phyloP scores from a whole-genome alignment of 768 basidiomycete species.

The Leucocoprinus sp. region DNA sequence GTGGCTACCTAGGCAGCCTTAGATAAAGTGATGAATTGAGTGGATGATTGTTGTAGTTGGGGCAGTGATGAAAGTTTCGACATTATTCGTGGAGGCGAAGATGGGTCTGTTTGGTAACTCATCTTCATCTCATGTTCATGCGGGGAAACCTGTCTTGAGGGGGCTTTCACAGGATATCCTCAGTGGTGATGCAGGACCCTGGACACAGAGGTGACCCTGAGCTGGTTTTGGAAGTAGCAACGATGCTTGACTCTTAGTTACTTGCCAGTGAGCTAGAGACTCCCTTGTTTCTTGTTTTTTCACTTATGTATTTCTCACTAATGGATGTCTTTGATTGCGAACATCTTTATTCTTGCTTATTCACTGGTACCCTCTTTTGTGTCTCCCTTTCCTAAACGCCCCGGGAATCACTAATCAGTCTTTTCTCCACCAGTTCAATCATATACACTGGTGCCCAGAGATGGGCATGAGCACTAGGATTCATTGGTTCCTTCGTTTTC shows the following conservation, averaged over 20 bases:
- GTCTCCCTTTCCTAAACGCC: constrained; percentile 35
- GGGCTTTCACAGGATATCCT: not conserved
- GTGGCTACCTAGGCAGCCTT: not conserved
- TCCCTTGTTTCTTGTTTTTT: not conserved
- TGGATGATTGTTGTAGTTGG: not conserved
- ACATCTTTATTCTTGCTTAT: constrained; percentile 6
- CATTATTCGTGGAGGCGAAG: not conserved
- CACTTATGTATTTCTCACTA: not conserved
- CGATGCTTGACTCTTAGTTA: not conserved
- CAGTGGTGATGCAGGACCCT: not conserved
- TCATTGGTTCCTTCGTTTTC: constrained; percentile 30
- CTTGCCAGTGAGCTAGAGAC: not conserved
- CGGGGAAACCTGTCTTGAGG: not conserved
- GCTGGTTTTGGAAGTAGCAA: not conserved
- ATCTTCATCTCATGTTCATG: not conserved
- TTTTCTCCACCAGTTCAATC: constrained; percentile 59
- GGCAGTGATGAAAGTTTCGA: not conserved
- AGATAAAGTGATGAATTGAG: not conserved
- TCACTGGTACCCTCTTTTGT: constrained; percentile 34
- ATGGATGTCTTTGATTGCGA: not conserved
- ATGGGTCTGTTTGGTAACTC: constrained; percentile 1
- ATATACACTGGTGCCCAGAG: constrained; percentile 84
- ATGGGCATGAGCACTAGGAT: constrained; percentile 47
- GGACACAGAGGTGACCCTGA: not conserved
- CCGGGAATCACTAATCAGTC: constrained; percentile 55